A percentile compares a stretch with the other conserved stretches of the same genome.
These are phyloP conservation scores for Helichrysum umbraculigerum DNA, from an alignment of 129 eudicot genomes.

Conservation along the genomic window DNA sequence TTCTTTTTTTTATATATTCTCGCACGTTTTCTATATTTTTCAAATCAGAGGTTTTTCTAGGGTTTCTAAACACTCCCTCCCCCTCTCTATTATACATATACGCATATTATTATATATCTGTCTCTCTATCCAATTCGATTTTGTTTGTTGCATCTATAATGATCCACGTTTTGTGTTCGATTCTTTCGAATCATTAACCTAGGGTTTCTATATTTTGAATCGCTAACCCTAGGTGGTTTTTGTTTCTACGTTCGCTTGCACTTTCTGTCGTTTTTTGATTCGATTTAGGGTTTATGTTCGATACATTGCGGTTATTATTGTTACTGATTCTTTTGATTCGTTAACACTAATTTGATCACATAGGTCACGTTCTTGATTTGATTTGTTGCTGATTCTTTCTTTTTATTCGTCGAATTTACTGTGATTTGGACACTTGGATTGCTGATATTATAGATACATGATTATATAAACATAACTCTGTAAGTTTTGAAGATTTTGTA, in stretches of 20 bases:
- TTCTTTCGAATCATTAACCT: neutral
- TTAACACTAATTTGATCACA: neutral
- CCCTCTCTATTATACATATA: neutral
- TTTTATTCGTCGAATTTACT: constrained; percentile 8
- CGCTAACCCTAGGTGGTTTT: constrained; percentile 17
- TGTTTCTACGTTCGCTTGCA: neutral
- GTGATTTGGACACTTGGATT: neutral
- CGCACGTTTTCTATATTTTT: constrained; percentile 14
- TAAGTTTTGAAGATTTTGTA: neutral
- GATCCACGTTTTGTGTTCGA: neutral
- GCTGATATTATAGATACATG: neutral
- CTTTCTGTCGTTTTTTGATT: neutral
- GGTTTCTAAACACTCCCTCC: neutral
- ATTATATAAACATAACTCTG: neutral
- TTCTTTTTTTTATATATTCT: neutral
- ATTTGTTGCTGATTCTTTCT: neutral
- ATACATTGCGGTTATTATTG: neutral
- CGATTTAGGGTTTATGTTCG: neutral
- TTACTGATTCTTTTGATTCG: neutral
- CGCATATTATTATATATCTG: neutral
- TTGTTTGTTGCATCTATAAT: neutral
- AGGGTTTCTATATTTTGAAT: constrained; percentile 24
- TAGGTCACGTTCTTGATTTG: constrained; percentile 2
- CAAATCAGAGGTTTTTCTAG: constrained; percentile 13
- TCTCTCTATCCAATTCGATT: neutral